phyloP scores from a whole-genome alignment of 1,284 basidiomycete species.

The Fistulinella cinereoalba region DNA sequence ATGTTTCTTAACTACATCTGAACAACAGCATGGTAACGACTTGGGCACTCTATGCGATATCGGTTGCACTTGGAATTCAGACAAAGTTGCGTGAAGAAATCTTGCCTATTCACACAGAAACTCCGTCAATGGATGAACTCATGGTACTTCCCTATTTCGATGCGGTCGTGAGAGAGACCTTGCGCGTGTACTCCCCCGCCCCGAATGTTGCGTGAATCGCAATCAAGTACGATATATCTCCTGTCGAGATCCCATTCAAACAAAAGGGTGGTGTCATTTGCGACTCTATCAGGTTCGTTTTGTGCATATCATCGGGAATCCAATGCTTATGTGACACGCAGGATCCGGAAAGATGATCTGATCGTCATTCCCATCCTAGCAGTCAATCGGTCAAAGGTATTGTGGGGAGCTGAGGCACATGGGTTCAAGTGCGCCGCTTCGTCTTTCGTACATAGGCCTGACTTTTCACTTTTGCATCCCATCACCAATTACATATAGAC shows the following conservation, averaged over 20 bases:
- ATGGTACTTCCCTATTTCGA: conserved; percentile 47
- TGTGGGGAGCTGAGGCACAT: not conserved
- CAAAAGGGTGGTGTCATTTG: not conserved
- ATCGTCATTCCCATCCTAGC: not conserved
- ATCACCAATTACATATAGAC: not conserved
- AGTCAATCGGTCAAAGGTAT: not conserved
- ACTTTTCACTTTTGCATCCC: no score
- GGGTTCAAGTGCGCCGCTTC: not conserved
- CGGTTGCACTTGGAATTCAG: conserved; percentile 55
- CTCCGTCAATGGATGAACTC: conserved; percentile 60
- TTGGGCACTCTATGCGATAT: conserved; percentile 66
- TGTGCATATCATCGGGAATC: no score
- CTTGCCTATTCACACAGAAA: conserved; percentile 43
- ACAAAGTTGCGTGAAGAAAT: conserved; percentile 69
- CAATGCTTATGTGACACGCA: not conserved
- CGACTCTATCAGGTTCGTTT: not conserved
- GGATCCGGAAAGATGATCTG: not conserved
- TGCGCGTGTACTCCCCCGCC: not conserved
- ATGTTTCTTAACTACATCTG: not conserved
- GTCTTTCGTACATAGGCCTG: not conserved
- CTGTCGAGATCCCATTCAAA: not conserved
- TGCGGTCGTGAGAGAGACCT: not conserved
- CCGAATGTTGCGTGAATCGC: not conserved
- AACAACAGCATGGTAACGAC: conserved; percentile 44
- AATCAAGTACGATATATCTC: not conserved